These are phyloP conservation scores for Oehlia diaphana DNA, from an alignment of 192 early-diverging fungal genomes.

Conservation along the genomic window DNA sequence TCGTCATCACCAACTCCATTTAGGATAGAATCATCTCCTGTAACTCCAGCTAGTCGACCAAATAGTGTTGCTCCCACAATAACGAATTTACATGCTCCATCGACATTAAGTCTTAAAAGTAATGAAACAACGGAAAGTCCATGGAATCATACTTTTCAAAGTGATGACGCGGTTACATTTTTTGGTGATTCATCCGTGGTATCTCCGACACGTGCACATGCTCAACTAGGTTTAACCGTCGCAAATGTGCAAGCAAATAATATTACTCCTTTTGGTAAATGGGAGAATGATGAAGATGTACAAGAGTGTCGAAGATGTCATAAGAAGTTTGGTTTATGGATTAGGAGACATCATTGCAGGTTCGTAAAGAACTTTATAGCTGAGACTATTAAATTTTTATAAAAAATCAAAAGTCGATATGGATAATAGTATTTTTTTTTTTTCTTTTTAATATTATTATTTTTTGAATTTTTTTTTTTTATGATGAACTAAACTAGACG, in stretches of 20 bases:
- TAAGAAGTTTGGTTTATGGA: constrained; percentile 69
- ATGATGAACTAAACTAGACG: constrained; percentile 36
- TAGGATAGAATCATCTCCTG: background rate
- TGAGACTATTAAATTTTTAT: background rate
- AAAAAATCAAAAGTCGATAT: background rate
- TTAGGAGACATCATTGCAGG: constrained; percentile 89
- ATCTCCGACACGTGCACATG: constrained; percentile 6
- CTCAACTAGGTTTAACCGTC: background rate
- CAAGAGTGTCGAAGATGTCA: constrained; percentile 67
- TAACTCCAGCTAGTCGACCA: too few relatives aligned
- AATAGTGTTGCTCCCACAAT: background rate
- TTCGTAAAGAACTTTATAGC: background rate
- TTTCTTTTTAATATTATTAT: too few relatives aligned
- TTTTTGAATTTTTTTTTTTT: too few relatives aligned
- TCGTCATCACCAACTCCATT: background rate
- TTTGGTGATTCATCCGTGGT: background rate
- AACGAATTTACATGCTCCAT: constrained; percentile 1
- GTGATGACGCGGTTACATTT: constrained; percentile 5
- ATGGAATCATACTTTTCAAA: background rate
- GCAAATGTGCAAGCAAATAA: constrained; percentile 7
- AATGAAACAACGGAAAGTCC: constrained; percentile 15
- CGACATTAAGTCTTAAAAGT: constrained; percentile 26
- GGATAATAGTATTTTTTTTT: background rate
- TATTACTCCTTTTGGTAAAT: constrained; percentile 39
- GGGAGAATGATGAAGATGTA: constrained; percentile 79